These are phyloP conservation scores for Exophiala spinifera DNA, from an alignment of 2,329 filamentous ascomycete species.

Conservation along the genomic window DNA sequence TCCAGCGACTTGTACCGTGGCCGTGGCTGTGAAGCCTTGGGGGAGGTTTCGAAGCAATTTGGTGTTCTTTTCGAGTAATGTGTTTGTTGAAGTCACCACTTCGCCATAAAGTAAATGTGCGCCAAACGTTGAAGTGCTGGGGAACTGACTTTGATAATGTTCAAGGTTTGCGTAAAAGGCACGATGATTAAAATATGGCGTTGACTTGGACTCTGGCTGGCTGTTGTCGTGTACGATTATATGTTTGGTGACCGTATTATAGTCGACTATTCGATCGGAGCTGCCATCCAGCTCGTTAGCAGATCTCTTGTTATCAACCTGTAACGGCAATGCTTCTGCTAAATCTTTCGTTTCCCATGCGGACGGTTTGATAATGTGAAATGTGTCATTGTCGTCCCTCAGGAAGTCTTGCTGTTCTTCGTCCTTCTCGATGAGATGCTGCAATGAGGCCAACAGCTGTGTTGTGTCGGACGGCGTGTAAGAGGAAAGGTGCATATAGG, in stretches of 20 bases:
- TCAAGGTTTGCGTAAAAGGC: constrained; percentile 71
- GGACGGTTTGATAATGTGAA: constrained; percentile 69
- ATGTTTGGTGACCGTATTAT: constrained; percentile 68
- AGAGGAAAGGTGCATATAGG: constrained; percentile 77
- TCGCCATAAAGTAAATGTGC: constrained; percentile 79
- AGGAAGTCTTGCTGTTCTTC: constrained; percentile 69
- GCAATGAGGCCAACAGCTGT: constrained; percentile 62
- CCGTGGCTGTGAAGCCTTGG: constrained; percentile 80
- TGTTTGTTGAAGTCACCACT: constrained; percentile 91
- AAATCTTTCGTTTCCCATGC: constrained; percentile 58
- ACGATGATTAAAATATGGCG: constrained; percentile 81
- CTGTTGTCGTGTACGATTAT: constrained; percentile 68
- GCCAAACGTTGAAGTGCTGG: constrained; percentile 61
- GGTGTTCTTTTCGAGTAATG: constrained; percentile 87
- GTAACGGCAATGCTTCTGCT: constrained; percentile 49
- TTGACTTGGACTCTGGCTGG: constrained; percentile 68
- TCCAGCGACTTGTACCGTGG: constrained; percentile 82
- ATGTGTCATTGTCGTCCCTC: constrained; percentile 77
- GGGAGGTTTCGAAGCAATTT: constrained; percentile 72
- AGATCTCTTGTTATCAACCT: constrained; percentile 32
- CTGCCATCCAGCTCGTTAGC: constrained; percentile 34
- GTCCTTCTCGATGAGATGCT: constrained; percentile 63
- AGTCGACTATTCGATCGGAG: constrained; percentile 65
- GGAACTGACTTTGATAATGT: constrained; percentile 57
- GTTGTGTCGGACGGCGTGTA: constrained; percentile 61